A percentile compares a stretch with the other conserved stretches of the same genome.
Conservation (phyloP, 164 flowering plant species). For the Santalum album region DNA sequence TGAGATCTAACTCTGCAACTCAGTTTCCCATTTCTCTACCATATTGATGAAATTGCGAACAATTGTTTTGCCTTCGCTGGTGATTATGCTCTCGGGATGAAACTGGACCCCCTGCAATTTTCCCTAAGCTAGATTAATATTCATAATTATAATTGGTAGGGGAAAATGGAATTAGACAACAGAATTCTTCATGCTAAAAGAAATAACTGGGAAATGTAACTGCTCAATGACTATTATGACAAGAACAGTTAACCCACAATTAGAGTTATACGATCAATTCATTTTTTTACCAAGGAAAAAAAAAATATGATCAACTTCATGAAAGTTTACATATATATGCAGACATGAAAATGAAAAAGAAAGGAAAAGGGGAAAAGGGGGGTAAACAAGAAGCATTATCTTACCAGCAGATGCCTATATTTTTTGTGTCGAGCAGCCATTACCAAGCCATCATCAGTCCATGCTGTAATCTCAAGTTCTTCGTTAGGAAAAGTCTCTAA, state of each 20-base stretch:
- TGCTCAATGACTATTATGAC: too few species aligned
- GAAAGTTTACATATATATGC: background rate
- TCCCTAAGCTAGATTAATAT: background rate
- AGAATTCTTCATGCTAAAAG: background rate
- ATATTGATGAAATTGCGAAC: slow-evolving; percentile 47
- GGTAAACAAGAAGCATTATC: background rate
- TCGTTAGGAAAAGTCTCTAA: slow-evolving; percentile 76
- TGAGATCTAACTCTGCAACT: slow-evolving; percentile 12
- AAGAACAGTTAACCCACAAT: too few species aligned
- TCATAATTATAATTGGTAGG: background rate
- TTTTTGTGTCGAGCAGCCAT: slow-evolving; percentile 93
- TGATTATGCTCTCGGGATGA: slow-evolving; percentile 77
- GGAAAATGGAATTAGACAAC: background rate
- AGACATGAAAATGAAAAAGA: background rate
- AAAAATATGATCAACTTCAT: too few species aligned
- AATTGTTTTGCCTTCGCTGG: slow-evolving; percentile 50
- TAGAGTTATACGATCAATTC: too few species aligned
- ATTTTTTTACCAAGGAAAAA: too few species aligned
- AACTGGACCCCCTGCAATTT: slow-evolving; percentile 71
- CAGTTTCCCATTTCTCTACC: slow-evolving; percentile 39
- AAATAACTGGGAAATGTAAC: too few species aligned
- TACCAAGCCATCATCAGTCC: slow-evolving; percentile 87
- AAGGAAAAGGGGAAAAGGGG: background rate
- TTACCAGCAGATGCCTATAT: slow-evolving; percentile 65
- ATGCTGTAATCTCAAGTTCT: slow-evolving; percentile 80